phyloP scores from a whole-genome alignment of 768 basidiomycete genomes.

The Lactarius hatsudake region DNA sequence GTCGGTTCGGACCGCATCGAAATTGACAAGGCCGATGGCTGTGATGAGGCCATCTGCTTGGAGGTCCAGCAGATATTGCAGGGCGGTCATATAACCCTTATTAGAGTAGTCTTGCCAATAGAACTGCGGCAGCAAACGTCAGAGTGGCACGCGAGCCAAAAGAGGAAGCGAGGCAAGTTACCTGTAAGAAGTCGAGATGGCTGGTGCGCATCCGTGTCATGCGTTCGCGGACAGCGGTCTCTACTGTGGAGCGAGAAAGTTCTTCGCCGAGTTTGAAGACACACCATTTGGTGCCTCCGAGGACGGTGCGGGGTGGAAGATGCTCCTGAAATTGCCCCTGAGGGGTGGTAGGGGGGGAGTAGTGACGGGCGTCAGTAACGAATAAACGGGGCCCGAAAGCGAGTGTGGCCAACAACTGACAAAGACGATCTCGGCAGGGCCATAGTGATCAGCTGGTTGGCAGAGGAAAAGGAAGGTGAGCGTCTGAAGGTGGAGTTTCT shows the following conservation, averaged over 20 bases:
- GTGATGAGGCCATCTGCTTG: slow-evolving; percentile 57
- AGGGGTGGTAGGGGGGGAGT: neutral
- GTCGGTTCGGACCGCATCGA: slow-evolving; percentile 69
- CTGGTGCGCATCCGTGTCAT: slow-evolving; percentile 61
- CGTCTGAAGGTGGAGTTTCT: neutral
- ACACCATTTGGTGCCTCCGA: slow-evolving; percentile 88
- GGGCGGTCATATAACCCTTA: slow-evolving; percentile 46
- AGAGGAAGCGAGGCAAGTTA: slow-evolving; percentile 27
- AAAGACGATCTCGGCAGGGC: slow-evolving; percentile 76
- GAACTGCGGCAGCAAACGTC: slow-evolving; percentile 46
- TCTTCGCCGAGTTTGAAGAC: slow-evolving; percentile 53
- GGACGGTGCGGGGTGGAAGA: slow-evolving; percentile 41
- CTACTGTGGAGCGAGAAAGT: slow-evolving; percentile 54
- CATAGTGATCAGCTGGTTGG: slow-evolving; percentile 77
- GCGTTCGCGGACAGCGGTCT: slow-evolving; percentile 65
- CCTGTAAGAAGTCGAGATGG: slow-evolving; percentile 72
- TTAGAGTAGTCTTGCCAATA: slow-evolving; percentile 74
- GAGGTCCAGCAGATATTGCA: slow-evolving; percentile 56
- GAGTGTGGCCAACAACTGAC: slow-evolving; percentile 38
- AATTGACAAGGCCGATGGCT: slow-evolving; percentile 76
- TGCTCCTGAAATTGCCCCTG: slow-evolving; percentile 69
- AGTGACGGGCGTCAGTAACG: slow-evolving; percentile 6
- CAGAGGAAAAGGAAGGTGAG: slow-evolving; percentile 7
- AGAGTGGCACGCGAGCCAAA: slow-evolving; percentile 4
- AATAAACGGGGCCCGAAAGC: neutral